phyloP scores from a whole-genome alignment of 2,329 filamentous ascomycete genomes.

The Pseudopyrenochaeta lycopersici region DNA sequence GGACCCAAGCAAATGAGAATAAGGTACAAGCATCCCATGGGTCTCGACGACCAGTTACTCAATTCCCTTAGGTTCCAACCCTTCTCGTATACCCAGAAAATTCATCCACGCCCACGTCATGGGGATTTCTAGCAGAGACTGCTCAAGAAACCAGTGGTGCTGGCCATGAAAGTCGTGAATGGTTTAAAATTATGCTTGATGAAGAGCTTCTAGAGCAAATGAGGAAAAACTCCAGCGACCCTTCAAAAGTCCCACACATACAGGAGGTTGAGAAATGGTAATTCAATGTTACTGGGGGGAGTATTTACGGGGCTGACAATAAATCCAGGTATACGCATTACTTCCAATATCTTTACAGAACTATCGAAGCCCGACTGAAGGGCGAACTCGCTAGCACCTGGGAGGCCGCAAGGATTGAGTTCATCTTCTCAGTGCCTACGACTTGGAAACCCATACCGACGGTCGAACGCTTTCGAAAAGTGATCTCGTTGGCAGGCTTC shows the following conservation, averaged over 20 bases:
- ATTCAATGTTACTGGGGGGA: conserved; percentile 14
- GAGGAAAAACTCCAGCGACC: conserved; percentile 12
- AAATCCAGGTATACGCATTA: conserved; percentile 55
- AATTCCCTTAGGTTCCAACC: conserved; percentile 54
- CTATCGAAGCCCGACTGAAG: conserved; percentile 56
- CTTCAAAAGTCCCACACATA: conserved; percentile 41
- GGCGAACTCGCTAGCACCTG: conserved; percentile 49
- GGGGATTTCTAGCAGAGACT: conserved; percentile 62
- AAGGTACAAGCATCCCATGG: conserved; percentile 41
- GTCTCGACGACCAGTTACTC: not conserved
- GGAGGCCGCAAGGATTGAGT: conserved; percentile 57
- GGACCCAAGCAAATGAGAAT: conserved; percentile 61
- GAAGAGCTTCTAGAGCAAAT: conserved; percentile 47
- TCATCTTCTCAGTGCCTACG: conserved; percentile 66
- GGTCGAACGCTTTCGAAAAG: conserved; percentile 60
- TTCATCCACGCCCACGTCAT: conserved; percentile 53
- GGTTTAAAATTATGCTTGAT: conserved; percentile 66
- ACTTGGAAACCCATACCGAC: conserved; percentile 62
- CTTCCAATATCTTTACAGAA: conserved; percentile 56
- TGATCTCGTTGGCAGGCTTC: conserved; percentile 60
- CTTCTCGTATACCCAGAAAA: conserved; percentile 58
- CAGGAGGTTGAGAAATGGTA: conserved; percentile 60
- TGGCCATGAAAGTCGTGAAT: conserved; percentile 56
- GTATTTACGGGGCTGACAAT: conserved; percentile 52
- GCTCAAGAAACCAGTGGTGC: conserved; percentile 49